These are phyloP conservation scores for Pleoardoris graminearum DNA, from an alignment of 2,329 filamentous ascomycete genomes.

Conservation along the genomic window DNA sequence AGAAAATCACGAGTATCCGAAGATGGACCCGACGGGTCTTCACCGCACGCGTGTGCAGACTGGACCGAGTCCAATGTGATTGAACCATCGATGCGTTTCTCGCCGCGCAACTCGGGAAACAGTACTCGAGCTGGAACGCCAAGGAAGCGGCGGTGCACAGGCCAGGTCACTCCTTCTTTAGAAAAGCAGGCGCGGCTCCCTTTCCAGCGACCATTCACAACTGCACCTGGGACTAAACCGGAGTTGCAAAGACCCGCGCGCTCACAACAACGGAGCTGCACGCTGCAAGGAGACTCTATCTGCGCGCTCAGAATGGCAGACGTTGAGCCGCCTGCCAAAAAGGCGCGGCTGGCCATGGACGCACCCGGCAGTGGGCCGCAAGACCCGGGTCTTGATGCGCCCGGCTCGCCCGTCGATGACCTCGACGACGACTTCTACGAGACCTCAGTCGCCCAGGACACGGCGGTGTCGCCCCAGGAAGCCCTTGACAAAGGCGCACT, in stretches of 20 bases:
- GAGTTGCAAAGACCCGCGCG: slow-evolving; percentile 23
- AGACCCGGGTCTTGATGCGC: slow-evolving; percentile 35
- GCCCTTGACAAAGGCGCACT: slow-evolving; percentile 2
- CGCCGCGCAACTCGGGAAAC: too few relatives aligned
- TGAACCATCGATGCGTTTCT: too few relatives aligned
- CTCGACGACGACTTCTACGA: slow-evolving; percentile 47
- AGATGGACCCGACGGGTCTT: too few relatives aligned
- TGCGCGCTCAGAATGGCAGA: slow-evolving; percentile 36
- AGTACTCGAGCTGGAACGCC: slow-evolving; percentile 28
- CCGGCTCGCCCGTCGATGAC: slow-evolving; percentile 45
- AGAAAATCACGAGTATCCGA: neutral
- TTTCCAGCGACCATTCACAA: slow-evolving; percentile 26
- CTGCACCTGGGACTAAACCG: slow-evolving; percentile 31
- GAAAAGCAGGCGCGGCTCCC: slow-evolving; percentile 27
- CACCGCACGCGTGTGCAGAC: too few relatives aligned
- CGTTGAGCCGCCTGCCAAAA: slow-evolving; percentile 48
- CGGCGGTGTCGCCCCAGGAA: slow-evolving; percentile 7
- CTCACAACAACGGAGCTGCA: slow-evolving; percentile 30
- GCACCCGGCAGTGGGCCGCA: slow-evolving; percentile 39
- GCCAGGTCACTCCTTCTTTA: slow-evolving; percentile 14
- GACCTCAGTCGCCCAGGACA: slow-evolving; percentile 32
- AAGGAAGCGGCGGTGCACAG: slow-evolving; percentile 21
- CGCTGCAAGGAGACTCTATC: slow-evolving; percentile 24
- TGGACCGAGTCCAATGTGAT: too few relatives aligned
- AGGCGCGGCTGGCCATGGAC: slow-evolving; percentile 45